Conservation (phyloP, 441 rosid species). For the Capsella rubella region DNA sequence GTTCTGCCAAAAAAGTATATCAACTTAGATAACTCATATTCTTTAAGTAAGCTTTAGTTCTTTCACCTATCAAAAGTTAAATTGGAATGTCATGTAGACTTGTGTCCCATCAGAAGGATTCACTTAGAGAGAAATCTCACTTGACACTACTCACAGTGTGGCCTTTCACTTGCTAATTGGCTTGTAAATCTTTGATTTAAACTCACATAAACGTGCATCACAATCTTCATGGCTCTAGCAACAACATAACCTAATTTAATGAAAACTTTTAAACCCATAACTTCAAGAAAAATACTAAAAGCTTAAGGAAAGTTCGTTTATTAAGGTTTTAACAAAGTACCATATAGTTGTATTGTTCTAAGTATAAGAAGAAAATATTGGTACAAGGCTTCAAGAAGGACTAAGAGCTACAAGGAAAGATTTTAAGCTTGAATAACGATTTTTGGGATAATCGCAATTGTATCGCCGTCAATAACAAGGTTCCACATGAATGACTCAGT, state of each 20-base stretch:
- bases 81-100: background rate
- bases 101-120: background rate
- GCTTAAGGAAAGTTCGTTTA: background rate
- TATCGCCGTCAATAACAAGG: constrained; percentile 62
- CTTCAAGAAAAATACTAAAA: background rate
- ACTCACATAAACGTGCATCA: constrained; percentile 57
- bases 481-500: constrained; percentile 73
- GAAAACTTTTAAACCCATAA: no score
- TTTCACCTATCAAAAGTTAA: constrained; percentile 51
- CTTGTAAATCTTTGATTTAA: constrained; percentile 85
- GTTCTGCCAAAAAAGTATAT: constrained; percentile 65
- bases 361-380: background rate
- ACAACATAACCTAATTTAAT: no score
- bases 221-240: constrained; percentile 71
- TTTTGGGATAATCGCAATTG: constrained; percentile 59
- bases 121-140: background rate
- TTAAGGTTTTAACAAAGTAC: background rate
- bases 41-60: constrained; percentile 87
- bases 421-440: no score
- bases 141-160: constrained; percentile 71
- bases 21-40: constrained; percentile 74
- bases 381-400: background rate
- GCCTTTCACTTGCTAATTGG: constrained; percentile 94
- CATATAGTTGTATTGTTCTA: background rate
- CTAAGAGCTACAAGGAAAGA: constrained; percentile 40